These are phyloP conservation scores for Penicillium brevicompactum DNA, from an alignment of 2,329 filamentous ascomycete species.

Conservation along the genomic window DNA sequence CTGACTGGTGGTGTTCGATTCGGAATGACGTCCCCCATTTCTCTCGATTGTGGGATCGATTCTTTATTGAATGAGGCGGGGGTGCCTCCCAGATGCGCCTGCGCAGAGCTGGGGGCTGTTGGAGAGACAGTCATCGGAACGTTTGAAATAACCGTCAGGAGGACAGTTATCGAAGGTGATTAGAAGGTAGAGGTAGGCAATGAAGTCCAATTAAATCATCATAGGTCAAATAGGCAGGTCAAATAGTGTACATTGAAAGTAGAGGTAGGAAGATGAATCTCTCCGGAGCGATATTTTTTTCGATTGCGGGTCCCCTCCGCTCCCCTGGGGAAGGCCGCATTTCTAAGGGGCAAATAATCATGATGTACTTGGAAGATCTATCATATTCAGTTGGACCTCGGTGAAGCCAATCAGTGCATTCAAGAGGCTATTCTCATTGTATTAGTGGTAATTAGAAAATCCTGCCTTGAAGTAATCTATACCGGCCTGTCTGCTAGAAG, in stretches of 20 bases:
- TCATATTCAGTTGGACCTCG: no score
- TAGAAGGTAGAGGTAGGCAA: neutral
- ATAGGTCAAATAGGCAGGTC: neutral
- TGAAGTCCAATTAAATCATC: neutral
- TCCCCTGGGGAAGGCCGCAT: constrained; percentile 1
- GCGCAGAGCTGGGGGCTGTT: constrained; percentile 28
- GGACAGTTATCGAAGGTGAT: neutral
- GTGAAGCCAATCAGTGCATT: no score
- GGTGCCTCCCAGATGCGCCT: constrained; percentile 24
- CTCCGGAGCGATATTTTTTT: constrained; percentile 5
- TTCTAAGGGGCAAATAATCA: neutral
- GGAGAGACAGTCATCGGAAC: constrained; percentile 25
- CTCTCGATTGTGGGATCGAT: constrained; percentile 34
- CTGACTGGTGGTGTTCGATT: constrained; percentile 21
- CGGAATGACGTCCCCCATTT: constrained; percentile 42
- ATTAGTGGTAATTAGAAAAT: no score
- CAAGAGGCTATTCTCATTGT: no score
- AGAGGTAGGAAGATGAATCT: neutral
- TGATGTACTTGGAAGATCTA: no score
- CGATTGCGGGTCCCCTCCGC: constrained; percentile 1
- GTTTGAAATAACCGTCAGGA: neutral
- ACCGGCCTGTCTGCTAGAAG: neutral
- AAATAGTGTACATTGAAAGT: constrained; percentile 1
- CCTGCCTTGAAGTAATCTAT: neutral
- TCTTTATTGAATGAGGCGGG: constrained; percentile 14